A percentile compares a stretch with the other conserved stretches of the same genome.
Conservation (phyloP, 345 rosid genomes). For the Eucalyptus cloeziana region DNA sequence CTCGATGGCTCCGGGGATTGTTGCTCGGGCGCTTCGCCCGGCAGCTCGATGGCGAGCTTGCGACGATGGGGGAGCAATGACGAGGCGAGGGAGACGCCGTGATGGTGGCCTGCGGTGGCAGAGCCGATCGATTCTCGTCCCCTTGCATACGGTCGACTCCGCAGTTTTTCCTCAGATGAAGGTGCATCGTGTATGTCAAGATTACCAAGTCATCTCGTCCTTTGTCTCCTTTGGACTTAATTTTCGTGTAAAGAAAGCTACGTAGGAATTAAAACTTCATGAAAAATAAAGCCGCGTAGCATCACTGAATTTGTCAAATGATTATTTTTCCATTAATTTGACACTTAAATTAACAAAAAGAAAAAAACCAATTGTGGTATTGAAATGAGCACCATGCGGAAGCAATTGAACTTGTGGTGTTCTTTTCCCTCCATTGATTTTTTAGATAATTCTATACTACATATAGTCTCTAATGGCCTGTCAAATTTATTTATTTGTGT, state of each 20-base stretch:
- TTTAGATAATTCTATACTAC: no score
- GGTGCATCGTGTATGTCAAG: not conserved
- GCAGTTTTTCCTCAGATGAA: no score
- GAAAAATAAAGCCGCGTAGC: not conserved
- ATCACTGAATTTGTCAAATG: rapidly evolving
- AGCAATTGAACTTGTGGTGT: rapidly evolving
- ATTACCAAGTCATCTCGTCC: not conserved
- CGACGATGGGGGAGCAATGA: not conserved
- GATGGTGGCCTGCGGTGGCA: not conserved
- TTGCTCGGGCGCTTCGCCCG: not conserved
- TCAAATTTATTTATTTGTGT: rapidly evolving
- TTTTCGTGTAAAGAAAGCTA: not conserved
- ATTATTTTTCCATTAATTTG: no score
- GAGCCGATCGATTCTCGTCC: not conserved
- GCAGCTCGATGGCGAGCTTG: not conserved
- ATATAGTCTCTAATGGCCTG: no score
- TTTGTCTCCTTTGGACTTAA: not conserved
- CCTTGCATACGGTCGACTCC: not conserved
- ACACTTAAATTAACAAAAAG: no score
- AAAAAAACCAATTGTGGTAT: rapidly evolving
- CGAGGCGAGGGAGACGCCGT: not conserved
- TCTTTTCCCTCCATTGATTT: rapidly evolving
- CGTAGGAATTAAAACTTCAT: not conserved
- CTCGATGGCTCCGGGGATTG: not conserved
- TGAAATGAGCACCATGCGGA: rapidly evolving